These are phyloP conservation scores for Aspergillus unguis DNA, from an alignment of 2,329 filamentous ascomycete species.

Conservation along the genomic window DNA sequence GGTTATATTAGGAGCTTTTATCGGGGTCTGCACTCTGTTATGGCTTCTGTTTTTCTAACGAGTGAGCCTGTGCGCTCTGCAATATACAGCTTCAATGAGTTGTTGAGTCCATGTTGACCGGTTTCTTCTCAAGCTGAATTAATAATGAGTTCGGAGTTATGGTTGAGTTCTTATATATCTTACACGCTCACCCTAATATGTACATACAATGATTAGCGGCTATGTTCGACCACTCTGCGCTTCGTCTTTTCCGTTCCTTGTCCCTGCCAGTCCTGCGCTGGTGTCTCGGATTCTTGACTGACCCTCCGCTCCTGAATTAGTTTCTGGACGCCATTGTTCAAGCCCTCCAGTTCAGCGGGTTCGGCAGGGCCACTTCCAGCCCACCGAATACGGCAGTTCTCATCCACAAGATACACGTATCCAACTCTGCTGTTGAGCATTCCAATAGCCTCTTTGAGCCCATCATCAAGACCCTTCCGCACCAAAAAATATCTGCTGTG, in stretches of 20 bases:
- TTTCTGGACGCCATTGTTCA: conserved; percentile 43
- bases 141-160: conserved; percentile 15
- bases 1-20: conserved; percentile 86
- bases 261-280: conserved; percentile 20
- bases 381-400: conserved; percentile 87
- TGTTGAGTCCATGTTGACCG: conserved; percentile 9
- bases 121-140: conserved; percentile 10
- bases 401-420: conserved; percentile 88
- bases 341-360: conserved; percentile 38
- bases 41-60: conserved; percentile 72
- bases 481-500: conserved; percentile 60
- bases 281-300: conserved; percentile 21
- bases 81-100: conserved; percentile 1
- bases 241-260: conserved; percentile 12
- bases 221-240: conserved; percentile 18
- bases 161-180: conserved; percentile 15
- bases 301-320: conserved; percentile 41
- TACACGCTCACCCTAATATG: conserved; percentile 16
- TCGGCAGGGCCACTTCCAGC: conserved; percentile 65
- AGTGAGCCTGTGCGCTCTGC: conserved; percentile 39
- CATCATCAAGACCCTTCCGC: conserved; percentile 54
- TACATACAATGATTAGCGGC: conserved; percentile 9
- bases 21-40: conserved; percentile 86
- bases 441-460: conserved; percentile 58
- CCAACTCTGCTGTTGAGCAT: conserved; percentile 88